phyloP scores from a whole-genome alignment of 2,329 filamentous ascomycete genomes.

The Aspergillus sp. region DNA sequence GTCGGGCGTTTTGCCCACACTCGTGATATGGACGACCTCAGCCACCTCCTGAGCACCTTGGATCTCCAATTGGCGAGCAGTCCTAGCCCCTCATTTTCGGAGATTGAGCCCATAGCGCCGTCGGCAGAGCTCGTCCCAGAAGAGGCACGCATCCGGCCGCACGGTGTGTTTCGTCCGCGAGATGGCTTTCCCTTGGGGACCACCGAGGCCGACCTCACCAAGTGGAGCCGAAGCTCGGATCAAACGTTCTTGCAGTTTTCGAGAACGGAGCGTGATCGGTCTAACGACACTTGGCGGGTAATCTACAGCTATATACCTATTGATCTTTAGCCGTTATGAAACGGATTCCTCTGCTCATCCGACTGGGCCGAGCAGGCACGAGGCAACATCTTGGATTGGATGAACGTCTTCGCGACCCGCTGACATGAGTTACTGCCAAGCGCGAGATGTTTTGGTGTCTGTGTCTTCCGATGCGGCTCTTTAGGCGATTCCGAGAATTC shows the following conservation, averaged over 20 bases:
- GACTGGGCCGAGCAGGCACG: too few relatives aligned
- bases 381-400: too few relatives aligned
- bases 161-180: conserved; percentile 20
- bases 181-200: conserved; percentile 9
- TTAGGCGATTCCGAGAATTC: too few relatives aligned
- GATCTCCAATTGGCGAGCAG: neutral
- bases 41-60: neutral
- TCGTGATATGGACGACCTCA: neutral
- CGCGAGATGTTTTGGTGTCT: neutral
- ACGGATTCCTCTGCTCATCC: too few relatives aligned
- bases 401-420: too few relatives aligned
- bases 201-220: conserved; percentile 17
- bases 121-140: conserved; percentile 8
- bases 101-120: neutral
- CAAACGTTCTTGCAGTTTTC: conserved; percentile 23
- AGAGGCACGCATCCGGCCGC: conserved; percentile 26
- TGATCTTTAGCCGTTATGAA: neutral
- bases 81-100: neutral
- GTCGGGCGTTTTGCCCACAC: neutral
- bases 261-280: conserved; percentile 19
- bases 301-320: conserved; percentile 25
- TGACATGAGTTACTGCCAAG: neutral
- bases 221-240: conserved; percentile 19
- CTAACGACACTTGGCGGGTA: conserved; percentile 17
- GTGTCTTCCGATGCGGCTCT: too few relatives aligned